Conservation (phyloP, 1,284 basidiomycete genomes). For the Sanguinoderma infundibulare region DNA sequence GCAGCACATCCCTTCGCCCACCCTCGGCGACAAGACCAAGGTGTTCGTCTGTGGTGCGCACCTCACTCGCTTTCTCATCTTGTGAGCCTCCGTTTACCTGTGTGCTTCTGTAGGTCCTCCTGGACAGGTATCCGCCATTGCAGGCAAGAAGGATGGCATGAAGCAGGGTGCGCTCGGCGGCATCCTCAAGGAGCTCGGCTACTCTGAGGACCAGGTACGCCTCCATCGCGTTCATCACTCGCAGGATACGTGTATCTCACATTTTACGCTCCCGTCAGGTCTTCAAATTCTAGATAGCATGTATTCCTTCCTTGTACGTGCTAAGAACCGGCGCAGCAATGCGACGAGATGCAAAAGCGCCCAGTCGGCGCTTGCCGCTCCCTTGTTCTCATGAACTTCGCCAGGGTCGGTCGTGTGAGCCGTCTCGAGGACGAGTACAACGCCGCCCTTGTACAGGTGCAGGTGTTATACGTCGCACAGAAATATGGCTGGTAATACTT, state of each 20-base stretch:
- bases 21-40: constrained; percentile 81
- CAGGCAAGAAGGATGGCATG: constrained; percentile 78
- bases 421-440: neutral
- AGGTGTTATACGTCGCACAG: neutral
- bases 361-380: neutral
- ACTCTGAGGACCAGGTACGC: constrained; percentile 78
- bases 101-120: constrained; percentile 67
- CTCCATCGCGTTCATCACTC: constrained; percentile 12
- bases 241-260: neutral
- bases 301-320: neutral
- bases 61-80: neutral
- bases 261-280: constrained; percentile 42
- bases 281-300: constrained; percentile 53
- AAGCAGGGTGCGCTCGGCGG: constrained; percentile 87
- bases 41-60: constrained; percentile 84
- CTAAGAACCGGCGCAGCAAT: neutral
- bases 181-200: constrained; percentile 86
- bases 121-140: constrained; percentile 78
- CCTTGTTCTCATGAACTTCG: neutral
- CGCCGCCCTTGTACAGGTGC: neutral
- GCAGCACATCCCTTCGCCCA: constrained; percentile 73
- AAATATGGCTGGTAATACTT: neutral
- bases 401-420: neutral
- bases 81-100: neutral
- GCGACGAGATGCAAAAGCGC: neutral